These are phyloP conservation scores for Pseudofabraea citricarpa DNA, from an alignment of 2,329 filamentous ascomycete genomes.

Conservation along the genomic window DNA sequence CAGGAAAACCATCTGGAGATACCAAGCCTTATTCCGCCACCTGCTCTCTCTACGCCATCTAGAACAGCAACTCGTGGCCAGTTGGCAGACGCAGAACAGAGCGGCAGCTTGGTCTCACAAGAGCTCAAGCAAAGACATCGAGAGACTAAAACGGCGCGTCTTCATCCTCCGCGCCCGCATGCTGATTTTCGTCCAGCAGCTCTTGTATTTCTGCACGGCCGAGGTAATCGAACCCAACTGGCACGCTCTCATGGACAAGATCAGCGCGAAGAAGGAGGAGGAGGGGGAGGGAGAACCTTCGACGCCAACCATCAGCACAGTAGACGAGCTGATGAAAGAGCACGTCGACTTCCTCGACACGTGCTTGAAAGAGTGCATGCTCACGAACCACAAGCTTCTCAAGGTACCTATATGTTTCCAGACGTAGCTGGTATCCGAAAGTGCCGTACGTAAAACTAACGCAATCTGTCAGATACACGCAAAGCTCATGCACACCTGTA, in stretches of 20 bases:
- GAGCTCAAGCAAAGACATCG: slow-evolving; percentile 66
- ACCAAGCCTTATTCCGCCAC: slow-evolving; percentile 90
- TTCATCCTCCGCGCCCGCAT: slow-evolving; percentile 88
- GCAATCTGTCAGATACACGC: slow-evolving; percentile 73
- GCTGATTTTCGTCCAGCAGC: slow-evolving; percentile 91
- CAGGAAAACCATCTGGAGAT: slow-evolving; percentile 86
- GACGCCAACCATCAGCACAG: slow-evolving; percentile 53
- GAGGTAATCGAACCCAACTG: slow-evolving; percentile 97
- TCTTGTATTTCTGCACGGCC: slow-evolving; percentile 89
- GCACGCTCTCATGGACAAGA: slow-evolving; percentile 79
- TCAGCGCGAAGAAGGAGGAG: slow-evolving; percentile 53
- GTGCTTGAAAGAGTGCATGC: slow-evolving; percentile 94
- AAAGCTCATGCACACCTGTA: slow-evolving; percentile 90
- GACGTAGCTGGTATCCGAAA: neutral
- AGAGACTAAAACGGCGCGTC: slow-evolving; percentile 83
- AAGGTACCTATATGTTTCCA: slow-evolving; percentile 49
- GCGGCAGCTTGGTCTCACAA: slow-evolving; percentile 74
- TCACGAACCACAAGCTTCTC: slow-evolving; percentile 89
- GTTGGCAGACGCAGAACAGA: slow-evolving; percentile 84
- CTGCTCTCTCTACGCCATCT: slow-evolving; percentile 84
- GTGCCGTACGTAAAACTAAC: neutral
- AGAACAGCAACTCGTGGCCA: slow-evolving; percentile 75
- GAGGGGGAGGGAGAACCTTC: slow-evolving; percentile 24
- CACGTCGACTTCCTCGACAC: slow-evolving; percentile 95
- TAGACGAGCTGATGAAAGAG: slow-evolving; percentile 96